Evolutionary conservation across 106 monocot genomes (phyloP), one percentile per base, ranked within the genome.

Genomic region (Xerophyta viscosa): DNA sequence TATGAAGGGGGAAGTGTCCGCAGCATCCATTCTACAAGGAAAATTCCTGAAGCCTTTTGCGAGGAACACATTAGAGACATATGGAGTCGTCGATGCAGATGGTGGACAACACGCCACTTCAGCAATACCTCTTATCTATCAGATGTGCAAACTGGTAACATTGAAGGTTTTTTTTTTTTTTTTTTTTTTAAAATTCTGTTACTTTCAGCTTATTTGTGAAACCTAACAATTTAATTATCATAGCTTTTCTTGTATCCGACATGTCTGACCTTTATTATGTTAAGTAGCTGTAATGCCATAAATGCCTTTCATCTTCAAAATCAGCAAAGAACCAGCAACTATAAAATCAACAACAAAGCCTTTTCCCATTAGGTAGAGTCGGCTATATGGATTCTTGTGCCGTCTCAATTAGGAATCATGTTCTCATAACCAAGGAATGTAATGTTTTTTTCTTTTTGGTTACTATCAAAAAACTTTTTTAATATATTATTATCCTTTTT

Each of bases 81-180:
- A 65, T 82, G 87, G 87, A 61, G 37, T 42, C 53, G 74, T 31
- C 77, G 87, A 8, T 74, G 70, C 41, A 56, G 57, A 19, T 87
- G 87, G 87, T 87, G 87, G 87, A 26, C 20, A 19, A 63, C 66
- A 48, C 74, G 65, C 24, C 81, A 87, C 46, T 87, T 87, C 51
- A 55, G 71, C 58, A 65, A 37, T 24, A 77, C 44, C 8, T 37
- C 29, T 21, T 68, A 3, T 66, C 50, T 68, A n/a, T 56, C 29
- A 8, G 64, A 78, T 50, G 65, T 63, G 25, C 50, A 68, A 61
- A 31, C 68, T 62, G 74, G 87, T 87, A 53, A n/a, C n/a, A n/a
- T n/a, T n/a, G n/a, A n/a, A n/a, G n/a, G n/a, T n/a, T n/a, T n/a
- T n/a, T n/a, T n/a, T n/a, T n/a, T n/a, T n/a, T n/a, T n/a, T n/a